These are phyloP conservation scores for Aspergillus hiratsukae DNA, from an alignment of 2,329 filamentous ascomycete species.

Conservation along the genomic window DNA sequence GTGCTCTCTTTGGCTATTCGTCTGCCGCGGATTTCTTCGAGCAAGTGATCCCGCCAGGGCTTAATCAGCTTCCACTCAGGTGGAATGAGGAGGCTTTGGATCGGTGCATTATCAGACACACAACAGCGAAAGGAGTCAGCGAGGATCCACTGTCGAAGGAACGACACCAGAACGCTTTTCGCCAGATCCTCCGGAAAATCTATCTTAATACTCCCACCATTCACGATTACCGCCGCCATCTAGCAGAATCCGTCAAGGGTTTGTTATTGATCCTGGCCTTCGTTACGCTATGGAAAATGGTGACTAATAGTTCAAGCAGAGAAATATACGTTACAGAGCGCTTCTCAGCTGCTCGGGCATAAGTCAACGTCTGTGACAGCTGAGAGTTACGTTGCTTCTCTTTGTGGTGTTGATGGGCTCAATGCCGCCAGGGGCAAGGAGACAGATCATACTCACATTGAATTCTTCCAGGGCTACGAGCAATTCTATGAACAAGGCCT, in stretches of 20 bases:
- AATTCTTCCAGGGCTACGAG: conserved; percentile 6
- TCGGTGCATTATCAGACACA: conserved; percentile 3
- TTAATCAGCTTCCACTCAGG: conserved; percentile 3
- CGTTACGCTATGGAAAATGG: neutral
- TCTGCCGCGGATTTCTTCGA: conserved; percentile 4
- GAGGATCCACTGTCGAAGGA: conserved; percentile 5
- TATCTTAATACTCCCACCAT: conserved; percentile 6
- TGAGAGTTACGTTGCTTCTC: conserved; percentile 5
- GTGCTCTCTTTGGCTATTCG: neutral
- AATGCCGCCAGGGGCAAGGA: neutral
- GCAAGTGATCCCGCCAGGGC: conserved; percentile 7
- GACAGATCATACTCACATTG: conserved; percentile 7
- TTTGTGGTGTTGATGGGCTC: conserved; percentile 4
- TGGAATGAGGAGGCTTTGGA: conserved; percentile 7
- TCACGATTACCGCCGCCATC: conserved; percentile 3
- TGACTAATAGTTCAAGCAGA: conserved; percentile 1
- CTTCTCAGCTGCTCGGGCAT: conserved; percentile 2
- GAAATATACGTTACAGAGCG: neutral
- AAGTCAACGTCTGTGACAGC: conserved; percentile 1
- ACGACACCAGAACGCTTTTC: neutral
- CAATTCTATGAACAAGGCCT: conserved; percentile 6
- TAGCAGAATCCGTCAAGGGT: conserved; percentile 3
- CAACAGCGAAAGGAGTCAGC: conserved; percentile 2
- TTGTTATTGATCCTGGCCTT: neutral
- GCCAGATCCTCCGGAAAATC: conserved; percentile 1